Evolutionary conservation across 2,329 filamentous ascomycete species (phyloP).

Genomic region (Bretziella fagacearum): DNA sequence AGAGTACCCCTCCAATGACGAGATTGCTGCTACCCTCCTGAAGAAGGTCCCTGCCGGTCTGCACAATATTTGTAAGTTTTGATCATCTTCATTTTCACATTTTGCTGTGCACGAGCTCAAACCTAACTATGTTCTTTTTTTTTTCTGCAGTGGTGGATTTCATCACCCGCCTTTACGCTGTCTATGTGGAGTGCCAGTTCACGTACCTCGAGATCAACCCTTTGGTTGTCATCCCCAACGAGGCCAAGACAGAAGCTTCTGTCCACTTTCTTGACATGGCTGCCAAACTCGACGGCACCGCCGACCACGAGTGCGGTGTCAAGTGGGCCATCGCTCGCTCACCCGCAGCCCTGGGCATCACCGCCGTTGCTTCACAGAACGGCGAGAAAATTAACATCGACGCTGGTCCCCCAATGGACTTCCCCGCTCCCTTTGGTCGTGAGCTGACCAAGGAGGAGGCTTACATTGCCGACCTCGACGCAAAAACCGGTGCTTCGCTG

Average conservation of each 20-base stretch:
- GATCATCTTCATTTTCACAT: background rate
- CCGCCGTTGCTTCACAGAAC: constrained; percentile 43
- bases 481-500: constrained; percentile 96
- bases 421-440: constrained; percentile 96
- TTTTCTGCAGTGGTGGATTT: constrained; percentile 64
- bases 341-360: constrained; percentile 71
- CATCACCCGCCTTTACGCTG: constrained; percentile 93
- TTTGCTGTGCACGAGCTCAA: background rate
- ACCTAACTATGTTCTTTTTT: constrained; percentile 1
- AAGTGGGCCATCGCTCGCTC: constrained; percentile 97
- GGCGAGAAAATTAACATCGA: constrained; percentile 77
- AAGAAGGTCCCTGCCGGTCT: constrained; percentile 89
- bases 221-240: constrained; percentile 92
- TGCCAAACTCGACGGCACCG: constrained; percentile 97
- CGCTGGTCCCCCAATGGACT: constrained; percentile 94
- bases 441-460: constrained; percentile 98
- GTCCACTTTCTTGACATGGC: constrained; percentile 98
- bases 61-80: constrained; percentile 57
- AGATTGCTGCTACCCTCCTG: constrained; percentile 70
- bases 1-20: constrained; percentile 88
- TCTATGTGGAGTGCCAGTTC: constrained; percentile 99
- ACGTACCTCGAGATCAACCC: constrained; percentile 99
- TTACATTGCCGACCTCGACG: constrained; percentile 96
- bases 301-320: constrained; percentile 96
- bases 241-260: constrained; percentile 73